A percentile compares a stretch with the other conserved stretches of the same genome.
Evolutionary conservation across 2,329 filamentous ascomycete genomes (phyloP).

Genomic region (Exophiala sideris): DNA sequence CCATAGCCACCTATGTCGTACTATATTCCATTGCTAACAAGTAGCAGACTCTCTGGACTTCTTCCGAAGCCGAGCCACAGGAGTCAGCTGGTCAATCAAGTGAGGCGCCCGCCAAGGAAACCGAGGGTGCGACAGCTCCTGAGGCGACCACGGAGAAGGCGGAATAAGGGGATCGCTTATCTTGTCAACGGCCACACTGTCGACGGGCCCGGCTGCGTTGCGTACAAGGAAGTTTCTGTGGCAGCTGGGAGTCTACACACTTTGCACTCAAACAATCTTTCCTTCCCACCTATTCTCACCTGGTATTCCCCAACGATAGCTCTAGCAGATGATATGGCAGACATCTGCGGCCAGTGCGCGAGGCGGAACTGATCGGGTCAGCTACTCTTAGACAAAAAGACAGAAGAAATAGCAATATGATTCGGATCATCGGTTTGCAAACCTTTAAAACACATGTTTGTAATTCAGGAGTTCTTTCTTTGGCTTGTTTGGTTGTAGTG

Average conservation of each 20-base stretch:
- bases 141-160: constrained; percentile 27
- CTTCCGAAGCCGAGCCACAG: constrained; percentile 88
- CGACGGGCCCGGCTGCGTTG: too few species aligned
- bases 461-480: too few species aligned
- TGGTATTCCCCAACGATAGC: constrained; percentile 20
- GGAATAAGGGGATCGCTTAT: constrained; percentile 18
- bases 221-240: constrained; percentile 1
- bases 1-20: not conserved
- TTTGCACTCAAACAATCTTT: constrained; percentile 18
- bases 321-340: constrained; percentile 20
- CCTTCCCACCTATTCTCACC: constrained; percentile 16
- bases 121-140: constrained; percentile 21
- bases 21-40: constrained; percentile 30
- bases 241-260: constrained; percentile 14
- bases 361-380: constrained; percentile 14
- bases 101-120: constrained; percentile 27
- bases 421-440: constrained; percentile 14
- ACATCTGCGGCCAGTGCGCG: constrained; percentile 14
- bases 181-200: constrained; percentile 6
- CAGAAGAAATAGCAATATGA: constrained; percentile 25
- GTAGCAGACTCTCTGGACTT: constrained; percentile 92
- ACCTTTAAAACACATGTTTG: not conserved
- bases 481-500: too few species aligned
- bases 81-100: constrained; percentile 39
- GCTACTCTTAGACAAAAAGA: constrained; percentile 23